Evolutionary conservation across 345 rosid species (phyloP).

Genomic region (Ceriops decandra): DNA sequence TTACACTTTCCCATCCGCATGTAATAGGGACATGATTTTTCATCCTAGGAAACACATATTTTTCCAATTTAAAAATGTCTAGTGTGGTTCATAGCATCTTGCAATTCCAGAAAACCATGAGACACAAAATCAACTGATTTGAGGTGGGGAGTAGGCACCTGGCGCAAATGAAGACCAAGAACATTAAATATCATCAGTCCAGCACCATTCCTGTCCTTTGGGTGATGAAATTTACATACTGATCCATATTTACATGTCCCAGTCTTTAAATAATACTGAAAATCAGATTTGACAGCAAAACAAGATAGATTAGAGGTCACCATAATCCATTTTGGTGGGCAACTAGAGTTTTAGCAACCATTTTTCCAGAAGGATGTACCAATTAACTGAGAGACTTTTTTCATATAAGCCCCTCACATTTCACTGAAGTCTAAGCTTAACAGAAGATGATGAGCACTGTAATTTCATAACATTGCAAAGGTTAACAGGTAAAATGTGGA

Average conservation of each 20-base stretch:
- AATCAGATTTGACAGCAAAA: constrained; percentile 5
- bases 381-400: neutral
- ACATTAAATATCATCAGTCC: constrained; percentile 64
- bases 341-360: neutral
- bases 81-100: neutral
- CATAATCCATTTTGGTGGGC: neutral
- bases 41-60: constrained; percentile 43
- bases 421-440: neutral
- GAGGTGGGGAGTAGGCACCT: constrained; percentile 33
- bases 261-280: constrained; percentile 75
- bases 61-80: neutral
- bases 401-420: neutral
- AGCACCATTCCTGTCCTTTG: constrained; percentile 84
- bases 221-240: constrained; percentile 84
- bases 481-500: no score
- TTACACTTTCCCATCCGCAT: constrained; percentile 72
- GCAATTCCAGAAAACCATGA: neutral
- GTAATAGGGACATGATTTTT: constrained; percentile 73
- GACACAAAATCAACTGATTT: neutral
- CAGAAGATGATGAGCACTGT: neutral
- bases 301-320: neutral
- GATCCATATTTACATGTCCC: constrained; percentile 84
- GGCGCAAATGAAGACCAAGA: constrained; percentile 76
- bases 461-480: no score
- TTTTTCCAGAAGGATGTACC: neutral